Evolutionary conservation across 2,329 filamentous ascomycete species (phyloP).

Genomic region (Setomelanomma holmii): DNA sequence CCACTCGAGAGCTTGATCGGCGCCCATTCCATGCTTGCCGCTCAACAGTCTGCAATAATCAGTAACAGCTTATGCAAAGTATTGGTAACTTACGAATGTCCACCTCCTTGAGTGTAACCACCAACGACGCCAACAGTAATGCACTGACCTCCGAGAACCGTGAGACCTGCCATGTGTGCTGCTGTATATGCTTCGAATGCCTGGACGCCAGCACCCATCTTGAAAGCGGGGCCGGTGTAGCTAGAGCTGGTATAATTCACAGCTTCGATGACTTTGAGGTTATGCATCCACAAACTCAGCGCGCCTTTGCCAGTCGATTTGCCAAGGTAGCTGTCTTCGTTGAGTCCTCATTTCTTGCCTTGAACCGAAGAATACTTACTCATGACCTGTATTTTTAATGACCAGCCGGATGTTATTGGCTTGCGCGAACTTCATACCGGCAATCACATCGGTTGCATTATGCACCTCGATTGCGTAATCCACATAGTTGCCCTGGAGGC

Average conservation of each 20-base stretch:
- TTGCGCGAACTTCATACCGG: constrained; percentile 2
- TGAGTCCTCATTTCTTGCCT: constrained; percentile 28
- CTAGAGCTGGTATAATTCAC: constrained; percentile 23
- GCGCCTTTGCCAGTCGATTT: constrained; percentile 38
- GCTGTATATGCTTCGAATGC: constrained; percentile 32
- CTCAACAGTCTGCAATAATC: not conserved
- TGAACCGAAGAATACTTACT: constrained; percentile 19
- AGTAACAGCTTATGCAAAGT: not conserved
- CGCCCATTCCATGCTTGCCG: constrained; percentile 36
- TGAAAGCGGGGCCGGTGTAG: constrained; percentile 37
- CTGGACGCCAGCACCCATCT: constrained; percentile 37
- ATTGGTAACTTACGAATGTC: constrained; percentile 24
- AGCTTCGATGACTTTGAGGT: constrained; percentile 32
- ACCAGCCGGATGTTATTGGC: constrained; percentile 2
- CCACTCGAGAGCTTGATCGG: constrained; percentile 40
- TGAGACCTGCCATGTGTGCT: constrained; percentile 23
- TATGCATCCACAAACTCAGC: constrained; percentile 40
- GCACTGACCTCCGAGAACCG: constrained; percentile 39
- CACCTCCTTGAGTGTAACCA: constrained; percentile 41
- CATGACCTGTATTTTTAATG: constrained; percentile 3
- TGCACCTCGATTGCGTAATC: not conserved
- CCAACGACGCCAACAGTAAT: constrained; percentile 43
- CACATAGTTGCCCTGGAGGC: constrained; percentile 1
- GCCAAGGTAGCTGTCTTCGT: constrained; percentile 31
- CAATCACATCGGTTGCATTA: constrained; percentile 13